These are phyloP conservation scores for Gynostemma pentaphyllum DNA, from an alignment of 306 rosid genomes.

Conservation along the genomic window DNA sequence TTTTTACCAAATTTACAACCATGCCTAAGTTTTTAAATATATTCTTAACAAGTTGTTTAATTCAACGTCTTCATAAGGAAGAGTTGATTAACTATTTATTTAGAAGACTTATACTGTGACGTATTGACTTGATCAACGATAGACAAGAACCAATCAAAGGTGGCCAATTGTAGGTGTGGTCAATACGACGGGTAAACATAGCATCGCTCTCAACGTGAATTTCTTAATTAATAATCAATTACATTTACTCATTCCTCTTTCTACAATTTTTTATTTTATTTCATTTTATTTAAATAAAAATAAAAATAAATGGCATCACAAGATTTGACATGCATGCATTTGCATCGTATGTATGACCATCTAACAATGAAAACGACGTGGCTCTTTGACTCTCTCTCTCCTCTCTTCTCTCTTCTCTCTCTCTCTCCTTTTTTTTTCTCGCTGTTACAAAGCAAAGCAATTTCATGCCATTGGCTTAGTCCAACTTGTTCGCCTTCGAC, in stretches of 20 bases:
- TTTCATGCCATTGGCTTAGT: conserved; percentile 14
- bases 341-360: conserved; percentile 4
- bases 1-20: no score
- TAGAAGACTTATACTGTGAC: no score
- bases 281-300: not conserved
- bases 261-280: not conserved
- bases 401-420: conserved; percentile 8
- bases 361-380: conserved; percentile 26
- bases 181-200: not conserved
- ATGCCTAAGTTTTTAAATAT: no score
- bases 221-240: conserved; percentile 5
- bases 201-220: not conserved
- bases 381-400: conserved; percentile 43
- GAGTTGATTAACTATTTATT: no score
- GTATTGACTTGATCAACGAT: no score
- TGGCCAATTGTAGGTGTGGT: not conserved
- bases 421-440: not conserved
- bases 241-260: conserved; percentile 7
- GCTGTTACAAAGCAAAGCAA: conserved; percentile 5
- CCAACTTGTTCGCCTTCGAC: conserved; percentile 20
- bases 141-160: not conserved
- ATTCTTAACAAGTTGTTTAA: no score
- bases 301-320: conserved; percentile 30
- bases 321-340: conserved; percentile 31
- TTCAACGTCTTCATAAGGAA: no score